Percentiles rank a stretch among this genome's conserved stretches.
Conservation (phyloP, 2,329 filamentous ascomycete species). For the Hansfordia pulvinata region DNA sequence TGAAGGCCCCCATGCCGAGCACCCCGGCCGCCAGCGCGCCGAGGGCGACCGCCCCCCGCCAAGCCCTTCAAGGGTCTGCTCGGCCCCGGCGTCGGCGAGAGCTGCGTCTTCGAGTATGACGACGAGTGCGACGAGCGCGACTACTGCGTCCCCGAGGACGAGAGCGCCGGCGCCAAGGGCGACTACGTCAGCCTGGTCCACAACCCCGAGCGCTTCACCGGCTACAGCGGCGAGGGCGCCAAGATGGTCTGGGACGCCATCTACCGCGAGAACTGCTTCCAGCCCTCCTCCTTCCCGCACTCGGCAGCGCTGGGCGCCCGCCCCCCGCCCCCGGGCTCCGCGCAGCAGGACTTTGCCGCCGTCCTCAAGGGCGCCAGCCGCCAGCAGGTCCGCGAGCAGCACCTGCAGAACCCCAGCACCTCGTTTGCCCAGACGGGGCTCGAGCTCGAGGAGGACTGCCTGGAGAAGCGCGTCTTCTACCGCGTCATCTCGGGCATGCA, state of each 20-base stretch:
- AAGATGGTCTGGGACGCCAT: constrained; percentile 93
- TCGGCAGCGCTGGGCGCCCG: constrained; percentile 39
- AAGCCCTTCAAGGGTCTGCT: constrained; percentile 71
- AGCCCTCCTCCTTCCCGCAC: constrained; percentile 48
- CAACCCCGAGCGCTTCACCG: constrained; percentile 92
- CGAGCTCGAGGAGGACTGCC: constrained; percentile 78
- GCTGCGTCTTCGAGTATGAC: constrained; percentile 93
- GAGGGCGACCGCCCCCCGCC: constrained; percentile 52
- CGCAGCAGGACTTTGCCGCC: constrained; percentile 46
- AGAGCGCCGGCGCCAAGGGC: constrained; percentile 72
- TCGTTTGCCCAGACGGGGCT: constrained; percentile 50
- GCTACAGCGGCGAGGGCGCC: constrained; percentile 74
- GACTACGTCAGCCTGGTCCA: constrained; percentile 92
- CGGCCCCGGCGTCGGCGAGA: constrained; percentile 81
- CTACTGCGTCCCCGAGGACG: constrained; percentile 93
- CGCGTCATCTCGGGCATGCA: constrained; percentile 95
- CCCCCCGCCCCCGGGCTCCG: constrained; percentile 30
- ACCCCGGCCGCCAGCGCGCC: constrained; percentile 69
- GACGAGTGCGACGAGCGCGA: constrained; percentile 95
- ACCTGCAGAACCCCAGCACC: constrained; percentile 38
- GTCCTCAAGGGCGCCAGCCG: constrained; percentile 45
- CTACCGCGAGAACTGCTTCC: constrained; percentile 95
- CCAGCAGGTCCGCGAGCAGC: constrained; percentile 48
- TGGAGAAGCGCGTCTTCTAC: constrained; percentile 99
- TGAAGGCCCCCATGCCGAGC: constrained; percentile 78